Evolutionary conservation across 495 filamentous ascomycete genomes (phyloP).

Genomic region (Lasiosphaeria ovina): DNA sequence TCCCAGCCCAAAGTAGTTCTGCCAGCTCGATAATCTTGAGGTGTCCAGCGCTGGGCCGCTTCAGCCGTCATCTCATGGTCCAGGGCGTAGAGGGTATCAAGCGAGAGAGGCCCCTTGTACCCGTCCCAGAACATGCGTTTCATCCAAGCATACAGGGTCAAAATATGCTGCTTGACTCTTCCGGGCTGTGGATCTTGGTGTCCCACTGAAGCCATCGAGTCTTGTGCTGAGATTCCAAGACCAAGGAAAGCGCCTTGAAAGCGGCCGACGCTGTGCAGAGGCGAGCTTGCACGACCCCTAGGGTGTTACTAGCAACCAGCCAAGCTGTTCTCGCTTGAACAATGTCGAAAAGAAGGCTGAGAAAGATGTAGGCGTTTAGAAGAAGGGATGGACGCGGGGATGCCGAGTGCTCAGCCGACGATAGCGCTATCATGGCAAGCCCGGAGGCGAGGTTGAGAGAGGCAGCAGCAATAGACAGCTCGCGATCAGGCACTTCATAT

Average conservation of each 20-base stretch:
- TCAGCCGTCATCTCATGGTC: slow-evolving; percentile 2
- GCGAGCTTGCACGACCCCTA: slow-evolving; percentile 26
- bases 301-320: slow-evolving; percentile 36
- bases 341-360: slow-evolving; percentile 55
- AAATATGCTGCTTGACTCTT: slow-evolving; percentile 54
- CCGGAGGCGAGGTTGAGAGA: slow-evolving; percentile 34
- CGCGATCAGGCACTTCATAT: slow-evolving; percentile 18
- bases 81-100: background rate
- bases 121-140: background rate
- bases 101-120: background rate
- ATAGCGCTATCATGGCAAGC: slow-evolving; percentile 36
- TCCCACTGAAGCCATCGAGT: slow-evolving; percentile 18
- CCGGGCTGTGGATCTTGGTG: slow-evolving; percentile 31
- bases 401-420: slow-evolving; percentile 53
- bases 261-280: slow-evolving; percentile 46
- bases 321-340: slow-evolving; percentile 54
- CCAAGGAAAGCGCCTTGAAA: slow-evolving; percentile 44
- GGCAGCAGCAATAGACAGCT: slow-evolving; percentile 26
- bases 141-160: background rate
- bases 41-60: too few species aligned
- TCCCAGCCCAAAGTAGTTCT: slow-evolving; percentile 19
- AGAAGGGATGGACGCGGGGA: slow-evolving; percentile 54
- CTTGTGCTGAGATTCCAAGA: slow-evolving; percentile 55
- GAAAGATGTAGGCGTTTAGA: slow-evolving; percentile 56
- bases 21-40: background rate